These are phyloP conservation scores for Daedalea quercina DNA, from an alignment of 768 basidiomycete genomes.

Conservation along the genomic window DNA sequence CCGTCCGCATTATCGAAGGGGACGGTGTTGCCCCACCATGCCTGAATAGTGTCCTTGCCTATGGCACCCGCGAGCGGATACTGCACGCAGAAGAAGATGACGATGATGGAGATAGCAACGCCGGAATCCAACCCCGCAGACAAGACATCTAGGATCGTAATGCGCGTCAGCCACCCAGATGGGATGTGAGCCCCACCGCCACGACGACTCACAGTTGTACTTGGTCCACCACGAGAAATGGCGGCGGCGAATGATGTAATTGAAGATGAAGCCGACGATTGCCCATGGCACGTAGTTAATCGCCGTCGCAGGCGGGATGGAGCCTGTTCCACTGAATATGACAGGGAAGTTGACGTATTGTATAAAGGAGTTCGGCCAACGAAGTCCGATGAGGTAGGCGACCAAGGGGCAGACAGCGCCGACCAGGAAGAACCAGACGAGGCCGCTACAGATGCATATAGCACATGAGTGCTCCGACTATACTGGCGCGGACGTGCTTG, in stretches of 20 bases:
- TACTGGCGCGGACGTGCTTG: background rate
- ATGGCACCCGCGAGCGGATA: constrained; percentile 27
- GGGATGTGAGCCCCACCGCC: constrained; percentile 8
- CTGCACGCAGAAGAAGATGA: constrained; percentile 28
- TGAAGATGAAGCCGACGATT: constrained; percentile 31
- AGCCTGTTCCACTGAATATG: constrained; percentile 32
- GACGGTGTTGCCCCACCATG: constrained; percentile 34
- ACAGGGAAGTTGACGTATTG: constrained; percentile 34
- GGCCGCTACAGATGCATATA: constrained; percentile 5
- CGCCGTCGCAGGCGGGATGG: constrained; percentile 36
- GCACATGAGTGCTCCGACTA: background rate
- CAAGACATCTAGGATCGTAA: constrained; percentile 45
- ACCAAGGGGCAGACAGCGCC: constrained; percentile 33
- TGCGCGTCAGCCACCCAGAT: background rate
- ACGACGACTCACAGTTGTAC: constrained; percentile 26
- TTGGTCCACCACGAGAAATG: constrained; percentile 34
- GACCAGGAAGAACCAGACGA: constrained; percentile 40
- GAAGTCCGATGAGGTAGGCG: constrained; percentile 39
- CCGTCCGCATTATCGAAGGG: constrained; percentile 26
- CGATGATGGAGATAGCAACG: constrained; percentile 22
- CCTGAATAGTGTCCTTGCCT: constrained; percentile 25
- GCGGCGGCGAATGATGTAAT: constrained; percentile 30
- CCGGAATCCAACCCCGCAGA: constrained; percentile 75
- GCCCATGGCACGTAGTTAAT: constrained; percentile 34
- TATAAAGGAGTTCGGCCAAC: constrained; percentile 53